Percentiles rank a stretch among this genome's conserved stretches.
Evolutionary conservation across 306 rosid species (phyloP).

Genomic region (Gastrolobium villosum): DNA sequence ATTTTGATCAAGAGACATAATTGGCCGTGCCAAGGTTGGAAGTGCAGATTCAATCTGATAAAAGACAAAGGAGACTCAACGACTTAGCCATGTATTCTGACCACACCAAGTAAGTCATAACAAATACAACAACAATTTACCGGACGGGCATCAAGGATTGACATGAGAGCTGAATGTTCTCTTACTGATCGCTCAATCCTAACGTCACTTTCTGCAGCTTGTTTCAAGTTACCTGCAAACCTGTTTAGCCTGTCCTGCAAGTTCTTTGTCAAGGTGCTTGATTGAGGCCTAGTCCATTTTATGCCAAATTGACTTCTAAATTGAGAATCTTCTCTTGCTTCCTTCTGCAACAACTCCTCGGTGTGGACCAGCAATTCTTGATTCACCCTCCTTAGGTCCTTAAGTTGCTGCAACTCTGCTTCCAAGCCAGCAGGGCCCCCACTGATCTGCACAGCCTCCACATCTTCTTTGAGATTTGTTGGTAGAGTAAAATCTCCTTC

Average conservation of each 20-base stretch:
- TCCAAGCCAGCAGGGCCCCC: slow-evolving; percentile 97
- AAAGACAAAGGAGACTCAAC: slow-evolving; percentile 43
- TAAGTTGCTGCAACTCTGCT: slow-evolving; percentile 92
- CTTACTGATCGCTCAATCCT: slow-evolving; percentile 93
- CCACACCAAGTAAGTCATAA: slow-evolving; percentile 10
- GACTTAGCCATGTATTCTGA: slow-evolving; percentile 29
- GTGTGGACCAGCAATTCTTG: slow-evolving; percentile 87
- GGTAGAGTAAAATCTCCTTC: slow-evolving; percentile 92
- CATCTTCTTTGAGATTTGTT: slow-evolving; percentile 83
- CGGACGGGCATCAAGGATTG: slow-evolving; percentile 91
- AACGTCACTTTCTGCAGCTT: slow-evolving; percentile 94
- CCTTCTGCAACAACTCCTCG: slow-evolving; percentile 95
- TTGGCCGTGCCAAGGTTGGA: slow-evolving; percentile 94
- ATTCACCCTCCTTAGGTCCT: slow-evolving; percentile 93
- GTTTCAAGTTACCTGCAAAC: slow-evolving; percentile 97
- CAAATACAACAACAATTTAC: slow-evolving; percentile 55
- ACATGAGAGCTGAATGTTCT: slow-evolving; percentile 84
- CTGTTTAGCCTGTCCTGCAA: slow-evolving; percentile 90
- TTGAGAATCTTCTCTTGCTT: slow-evolving; percentile 92
- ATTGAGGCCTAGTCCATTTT: slow-evolving; percentile 98
- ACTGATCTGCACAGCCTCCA: slow-evolving; percentile 98
- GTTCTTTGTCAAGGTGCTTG: slow-evolving; percentile 94
- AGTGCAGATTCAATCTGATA: slow-evolving; percentile 95
- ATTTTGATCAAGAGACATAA: slow-evolving; percentile 97
- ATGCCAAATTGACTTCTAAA: slow-evolving; percentile 95